Base-by-base conservation (phyloP, 2,329 filamentous ascomycete species). In the Didymellaceae sp. region DNA sequence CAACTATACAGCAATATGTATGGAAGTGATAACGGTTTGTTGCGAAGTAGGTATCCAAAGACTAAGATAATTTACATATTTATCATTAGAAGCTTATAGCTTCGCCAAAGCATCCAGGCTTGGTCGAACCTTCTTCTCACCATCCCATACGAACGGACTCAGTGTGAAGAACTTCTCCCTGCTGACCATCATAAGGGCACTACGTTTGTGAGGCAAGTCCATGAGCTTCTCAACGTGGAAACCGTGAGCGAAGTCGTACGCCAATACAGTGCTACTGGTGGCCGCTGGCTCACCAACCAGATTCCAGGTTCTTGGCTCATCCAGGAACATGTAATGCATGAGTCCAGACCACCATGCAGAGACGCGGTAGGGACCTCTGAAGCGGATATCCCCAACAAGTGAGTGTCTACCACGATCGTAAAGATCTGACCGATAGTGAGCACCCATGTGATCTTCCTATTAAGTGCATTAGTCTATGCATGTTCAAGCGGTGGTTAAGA, bases 161-260 rank as follows among this genome's bases (percentile, higher is more conserved):
- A 88, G 71, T 67, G 88, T 86, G 74, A 89, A 89, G 77, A 88
- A 90, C 48, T 86, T 78, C 68, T 86, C 85, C 6, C 87, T 76
- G 41, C 82, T 82, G 62, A 86, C 87, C 52, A 80, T 78, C 67
- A 88, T 81, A 54, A 89, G 80, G 2, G 85, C 86, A 48, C 86
- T 86, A 21, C 88, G 80, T 77, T 90, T 90, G 61, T 89, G 84
- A 4, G 86, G 86, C 55, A 90, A 72, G 59, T 90, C 88, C 55
- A 90, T 82, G 54, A 89, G 84, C 72, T 88, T 88, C 61, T 88
- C 85, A 28, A 91, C 77, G 6, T 84, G 83, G 62, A 91, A 86
- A 1, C 88, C 88, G 62, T 90, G 86, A 41, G 86, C 83, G 45
- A 89, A 82, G 61, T 92, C 88, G 70, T 91, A 91, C 54, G 85